Percentiles rank a stretch among this genome's conserved stretches.
Evolutionary conservation across 164 flowering plant genomes (phyloP).

Genomic region (Dillenia turbinata): DNA sequence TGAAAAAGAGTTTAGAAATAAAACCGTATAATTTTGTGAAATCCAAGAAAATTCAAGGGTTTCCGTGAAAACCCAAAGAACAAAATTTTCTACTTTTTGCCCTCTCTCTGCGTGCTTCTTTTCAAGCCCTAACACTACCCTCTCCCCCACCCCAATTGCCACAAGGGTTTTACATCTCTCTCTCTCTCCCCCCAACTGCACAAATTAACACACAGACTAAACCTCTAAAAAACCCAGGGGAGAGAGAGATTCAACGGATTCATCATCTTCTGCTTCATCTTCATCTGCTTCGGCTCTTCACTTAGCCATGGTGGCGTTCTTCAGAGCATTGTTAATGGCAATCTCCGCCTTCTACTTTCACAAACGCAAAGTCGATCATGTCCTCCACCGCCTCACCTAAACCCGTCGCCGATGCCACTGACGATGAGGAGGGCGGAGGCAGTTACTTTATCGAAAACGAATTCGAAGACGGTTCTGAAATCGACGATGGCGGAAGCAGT

Average conservation of each 20-base stretch:
- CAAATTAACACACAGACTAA: background rate
- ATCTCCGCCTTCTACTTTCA: constrained; percentile 65
- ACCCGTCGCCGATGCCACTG: constrained; percentile 22
- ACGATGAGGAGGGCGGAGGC: constrained; percentile 9
- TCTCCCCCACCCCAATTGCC: background rate
- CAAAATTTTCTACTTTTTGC: no score
- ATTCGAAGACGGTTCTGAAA: constrained; percentile 1
- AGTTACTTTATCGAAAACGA: no score
- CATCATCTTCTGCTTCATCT: constrained; percentile 1
- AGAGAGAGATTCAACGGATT: background rate
- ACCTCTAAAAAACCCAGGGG: no score
- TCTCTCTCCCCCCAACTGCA: background rate
- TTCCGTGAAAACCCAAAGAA: no score
- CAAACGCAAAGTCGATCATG: constrained; percentile 51
- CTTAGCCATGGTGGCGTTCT: constrained; percentile 63
- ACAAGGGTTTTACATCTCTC: background rate
- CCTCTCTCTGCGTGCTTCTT: no score
- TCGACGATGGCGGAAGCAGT: background rate
- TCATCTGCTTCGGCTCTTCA: constrained; percentile 33
- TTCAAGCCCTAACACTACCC: no score
- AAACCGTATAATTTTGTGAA: no score
- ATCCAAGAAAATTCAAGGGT: no score
- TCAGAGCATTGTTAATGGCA: constrained; percentile 72
- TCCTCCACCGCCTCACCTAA: constrained; percentile 39
- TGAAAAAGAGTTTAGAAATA: no score